These are phyloP conservation scores for Exophiala aquamarina DNA, from an alignment of 2,329 filamentous ascomycete genomes.

Conservation along the genomic window DNA sequence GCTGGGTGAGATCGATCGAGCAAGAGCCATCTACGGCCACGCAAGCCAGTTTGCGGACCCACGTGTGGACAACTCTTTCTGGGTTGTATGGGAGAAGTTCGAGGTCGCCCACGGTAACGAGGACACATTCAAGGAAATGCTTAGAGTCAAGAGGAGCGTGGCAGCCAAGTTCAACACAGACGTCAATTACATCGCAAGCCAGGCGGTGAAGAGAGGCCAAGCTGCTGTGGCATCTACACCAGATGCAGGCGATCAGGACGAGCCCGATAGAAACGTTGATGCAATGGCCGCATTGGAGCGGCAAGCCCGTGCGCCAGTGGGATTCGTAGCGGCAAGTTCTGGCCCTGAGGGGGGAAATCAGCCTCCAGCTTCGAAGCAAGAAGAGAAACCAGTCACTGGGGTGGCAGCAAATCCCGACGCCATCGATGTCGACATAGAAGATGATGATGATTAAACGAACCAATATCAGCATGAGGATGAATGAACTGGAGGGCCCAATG, in stretches of 20 bases:
- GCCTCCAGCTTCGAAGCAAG: slow-evolving; percentile 27
- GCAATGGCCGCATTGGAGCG: slow-evolving; percentile 88
- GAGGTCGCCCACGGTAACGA: slow-evolving; percentile 98
- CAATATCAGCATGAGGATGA: too few species aligned
- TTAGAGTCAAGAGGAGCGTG: slow-evolving; percentile 94
- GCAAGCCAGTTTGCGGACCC: slow-evolving; percentile 97
- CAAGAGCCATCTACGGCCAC: slow-evolving; percentile 92
- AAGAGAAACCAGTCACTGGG: slow-evolving; percentile 31
- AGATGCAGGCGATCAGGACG: slow-evolving; percentile 44
- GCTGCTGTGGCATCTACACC: slow-evolving; percentile 38
- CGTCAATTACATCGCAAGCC: slow-evolving; percentile 96
- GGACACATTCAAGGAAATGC: slow-evolving; percentile 99
- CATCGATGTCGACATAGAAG: slow-evolving; percentile 72
- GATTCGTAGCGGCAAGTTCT: slow-evolving; percentile 85
- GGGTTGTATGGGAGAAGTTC: slow-evolving; percentile 95
- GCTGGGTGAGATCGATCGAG: slow-evolving; percentile 89
- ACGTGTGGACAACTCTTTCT: slow-evolving; percentile 83
- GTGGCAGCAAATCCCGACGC: slow-evolving; percentile 75
- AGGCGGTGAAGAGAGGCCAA: slow-evolving; percentile 82
- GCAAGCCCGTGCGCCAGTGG: slow-evolving; percentile 81
- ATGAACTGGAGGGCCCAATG: too few species aligned
- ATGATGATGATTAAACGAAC: slow-evolving; percentile 23
- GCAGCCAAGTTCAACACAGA: slow-evolving; percentile 99
- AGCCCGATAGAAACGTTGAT: slow-evolving; percentile 58
- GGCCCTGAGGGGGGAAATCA: slow-evolving; percentile 65